Evolutionary conservation across 345 rosid genomes (phyloP), one percentile per base, ranked within the genome.

Genomic region (Eucalyptus pauciflora): DNA sequence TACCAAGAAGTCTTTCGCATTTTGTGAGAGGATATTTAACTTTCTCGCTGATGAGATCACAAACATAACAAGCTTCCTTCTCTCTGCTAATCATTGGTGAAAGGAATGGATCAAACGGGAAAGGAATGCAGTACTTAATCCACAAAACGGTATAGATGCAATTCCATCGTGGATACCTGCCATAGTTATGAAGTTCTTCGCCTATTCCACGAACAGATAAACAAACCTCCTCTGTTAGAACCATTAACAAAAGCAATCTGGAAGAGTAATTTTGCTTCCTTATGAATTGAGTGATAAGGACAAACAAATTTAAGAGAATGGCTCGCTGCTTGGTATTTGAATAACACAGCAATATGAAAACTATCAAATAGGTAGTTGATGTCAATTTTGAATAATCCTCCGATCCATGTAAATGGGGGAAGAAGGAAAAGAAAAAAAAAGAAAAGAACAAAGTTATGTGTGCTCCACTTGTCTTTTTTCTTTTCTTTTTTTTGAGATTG

Each of bases 91-190:
- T 54, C 0, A 54, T 54, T 54, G 11, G 60, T 4, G 27, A 56
- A 56, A 56, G 25, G 29, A 22, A 51, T 24, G 62, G 62, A 24
- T 60, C 67, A 24, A 25, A 60, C 31, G 13, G 62, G 29, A 56
- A 56, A 56, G 62, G 41, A 52, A 22, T 80, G 41, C 24, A 86
- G 86, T 87, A 91, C 97, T 92, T 91, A 97, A 97, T 51, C 95
- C 94, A 86, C 99, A 96, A 86, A 96, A 93, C 31, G 99, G 99
- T 90, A 96, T 89, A 17, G 99, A 95, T 86, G 99, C 99, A 29
- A 60, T 60, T 60, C 67, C 14, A 86, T 98, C 99, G 90, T 97
- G 96, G 31, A 93, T 93, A 88, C 99, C 99, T 25, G 91, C 99
- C 81, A 97, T 81, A 7, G 99, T 89, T 0, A 97, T 92, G 87